These are phyloP conservation scores for Sporothrix brasiliensis DNA, from an alignment of 2,329 filamentous ascomycete species.

Conservation along the genomic window DNA sequence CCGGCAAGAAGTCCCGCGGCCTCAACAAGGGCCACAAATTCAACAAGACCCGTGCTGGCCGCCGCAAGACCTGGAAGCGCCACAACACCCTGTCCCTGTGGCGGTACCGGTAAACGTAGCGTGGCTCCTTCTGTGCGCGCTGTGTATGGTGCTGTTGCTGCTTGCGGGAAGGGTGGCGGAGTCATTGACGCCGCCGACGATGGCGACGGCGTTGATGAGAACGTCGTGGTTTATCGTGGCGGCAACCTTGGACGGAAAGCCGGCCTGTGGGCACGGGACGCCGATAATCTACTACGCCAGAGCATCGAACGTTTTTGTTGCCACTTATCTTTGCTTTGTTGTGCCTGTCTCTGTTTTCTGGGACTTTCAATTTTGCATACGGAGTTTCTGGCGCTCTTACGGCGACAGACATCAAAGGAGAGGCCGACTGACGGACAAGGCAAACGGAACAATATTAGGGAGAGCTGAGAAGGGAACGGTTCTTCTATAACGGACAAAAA, in stretches of 20 bases:
- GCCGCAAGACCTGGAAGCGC: constrained; percentile 99
- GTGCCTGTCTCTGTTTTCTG: neutral
- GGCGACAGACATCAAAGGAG: neutral
- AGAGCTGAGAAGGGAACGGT: constrained; percentile 17
- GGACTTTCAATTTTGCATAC: neutral
- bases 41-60: constrained; percentile 96
- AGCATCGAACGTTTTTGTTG: neutral
- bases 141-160: constrained; percentile 4
- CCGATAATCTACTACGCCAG: neutral
- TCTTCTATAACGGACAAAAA: constrained; percentile 20
- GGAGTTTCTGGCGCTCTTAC: neutral
- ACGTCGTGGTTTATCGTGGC: constrained; percentile 30
- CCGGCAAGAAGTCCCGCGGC: constrained; percentile 99
- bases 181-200: constrained; percentile 28
- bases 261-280: constrained; percentile 10
- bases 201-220: constrained; percentile 33
- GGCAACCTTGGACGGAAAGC: constrained; percentile 25
- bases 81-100: constrained; percentile 99
- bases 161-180: constrained; percentile 13
- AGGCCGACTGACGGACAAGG: constrained; percentile 9
- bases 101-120: constrained; percentile 79
- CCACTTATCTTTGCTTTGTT: neutral
- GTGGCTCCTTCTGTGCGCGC: neutral
- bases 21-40: constrained; percentile 99
- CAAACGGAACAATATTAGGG: constrained; percentile 1